phyloP scores from a whole-genome alignment of 345 rosid genomes.

The Brassica juncea region DNA sequence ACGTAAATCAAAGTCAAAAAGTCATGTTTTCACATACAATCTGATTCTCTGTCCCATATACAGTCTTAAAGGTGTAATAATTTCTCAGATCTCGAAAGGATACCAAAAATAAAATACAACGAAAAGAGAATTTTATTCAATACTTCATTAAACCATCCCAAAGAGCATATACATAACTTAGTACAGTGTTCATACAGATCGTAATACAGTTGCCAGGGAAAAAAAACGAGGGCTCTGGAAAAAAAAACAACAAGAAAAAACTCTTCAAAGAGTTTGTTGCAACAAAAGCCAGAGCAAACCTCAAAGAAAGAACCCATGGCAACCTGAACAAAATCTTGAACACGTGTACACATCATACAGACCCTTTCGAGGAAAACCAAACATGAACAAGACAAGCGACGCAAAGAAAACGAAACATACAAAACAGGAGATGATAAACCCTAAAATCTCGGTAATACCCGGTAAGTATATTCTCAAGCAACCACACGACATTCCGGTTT shows the following conservation, averaged over 20 bases:
- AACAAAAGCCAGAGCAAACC: conserved; percentile 39
- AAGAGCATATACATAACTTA: conserved; percentile 25
- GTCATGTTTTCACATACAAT: conserved; percentile 19
- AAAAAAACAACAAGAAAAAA: conserved; percentile 24
- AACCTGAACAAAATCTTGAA: conserved; percentile 24
- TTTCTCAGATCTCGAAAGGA: neutral
- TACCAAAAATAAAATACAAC: neutral
- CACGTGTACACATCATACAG: conserved; percentile 20
- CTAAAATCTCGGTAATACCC: conserved; percentile 44
- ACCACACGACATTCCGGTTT: conserved; percentile 42
- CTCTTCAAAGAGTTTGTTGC: conserved; percentile 40
- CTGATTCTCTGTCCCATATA: conserved; percentile 20
- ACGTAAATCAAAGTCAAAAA: neutral
- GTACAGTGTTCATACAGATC: conserved; percentile 20
- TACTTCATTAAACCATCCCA: conserved; percentile 38
- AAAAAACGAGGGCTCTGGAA: conserved; percentile 33
- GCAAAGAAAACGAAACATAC: neutral
- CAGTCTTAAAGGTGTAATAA: neutral
- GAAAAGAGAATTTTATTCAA: conserved; percentile 30
- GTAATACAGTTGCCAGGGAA: conserved; percentile 21
- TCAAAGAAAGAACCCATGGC: conserved; percentile 26
- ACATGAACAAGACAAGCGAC: conserved; percentile 12
- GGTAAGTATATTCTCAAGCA: conserved; percentile 54
- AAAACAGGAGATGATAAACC: conserved; percentile 32
- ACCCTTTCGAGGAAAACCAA: conserved; percentile 34